Evolutionary conservation across 306 rosid species (phyloP).

Genomic region (Senna tora): DNA sequence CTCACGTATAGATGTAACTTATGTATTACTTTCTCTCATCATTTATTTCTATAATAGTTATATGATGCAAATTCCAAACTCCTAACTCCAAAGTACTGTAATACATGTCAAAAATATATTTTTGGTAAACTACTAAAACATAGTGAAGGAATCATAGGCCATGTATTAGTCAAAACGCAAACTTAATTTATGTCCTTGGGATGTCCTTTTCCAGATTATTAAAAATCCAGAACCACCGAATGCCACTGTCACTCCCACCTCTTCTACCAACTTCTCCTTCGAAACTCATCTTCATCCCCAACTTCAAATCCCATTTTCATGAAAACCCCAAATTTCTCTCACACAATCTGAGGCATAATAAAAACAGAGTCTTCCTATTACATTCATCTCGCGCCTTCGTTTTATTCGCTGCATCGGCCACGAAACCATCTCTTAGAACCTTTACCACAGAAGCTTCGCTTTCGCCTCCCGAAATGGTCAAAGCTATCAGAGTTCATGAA

Average conservation of each 20-base stretch:
- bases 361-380: not conserved
- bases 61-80: too few species aligned
- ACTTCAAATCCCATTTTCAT: not conserved
- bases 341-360: not conserved
- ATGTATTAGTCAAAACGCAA: too few species aligned
- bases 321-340: not conserved
- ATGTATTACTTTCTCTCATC: too few species aligned
- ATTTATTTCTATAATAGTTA: too few species aligned
- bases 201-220: not conserved
- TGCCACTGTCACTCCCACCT: not conserved
- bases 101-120: too few species aligned
- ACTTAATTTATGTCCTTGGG: too few species aligned
- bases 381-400: not conserved
- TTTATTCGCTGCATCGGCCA: not conserved
- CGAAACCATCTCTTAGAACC: conserved; percentile 1
- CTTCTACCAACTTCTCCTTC: not conserved
- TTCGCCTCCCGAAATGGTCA: conserved; percentile 46
- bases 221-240: not conserved
- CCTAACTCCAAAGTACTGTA: too few species aligned
- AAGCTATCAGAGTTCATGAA: conserved; percentile 45
- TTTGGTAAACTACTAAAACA: too few species aligned
- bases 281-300: not conserved
- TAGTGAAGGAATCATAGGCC: too few species aligned
- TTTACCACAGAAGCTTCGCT: conserved; percentile 27
- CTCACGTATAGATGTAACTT: too few species aligned